phyloP scores from a whole-genome alignment of 805 yeast genomes.

The Yueomyces sp. region DNA sequence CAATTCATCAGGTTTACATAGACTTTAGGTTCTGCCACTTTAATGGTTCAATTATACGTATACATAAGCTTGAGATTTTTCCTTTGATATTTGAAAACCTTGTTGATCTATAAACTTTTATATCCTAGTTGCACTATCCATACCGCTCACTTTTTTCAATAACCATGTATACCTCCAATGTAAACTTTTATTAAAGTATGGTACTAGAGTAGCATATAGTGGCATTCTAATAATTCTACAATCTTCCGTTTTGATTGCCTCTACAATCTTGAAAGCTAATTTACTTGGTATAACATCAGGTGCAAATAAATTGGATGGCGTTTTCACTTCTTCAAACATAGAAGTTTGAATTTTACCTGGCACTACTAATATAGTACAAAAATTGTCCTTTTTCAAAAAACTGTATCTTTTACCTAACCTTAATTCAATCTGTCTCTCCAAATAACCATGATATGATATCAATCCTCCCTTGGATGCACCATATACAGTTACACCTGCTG shows the following conservation, averaged over 20 bases:
- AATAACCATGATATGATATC: conserved; percentile 71
- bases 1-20: no score
- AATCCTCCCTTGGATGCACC: conserved; percentile 87
- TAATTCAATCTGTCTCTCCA: conserved; percentile 28
- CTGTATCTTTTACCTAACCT: conserved; percentile 33
- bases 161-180: conserved; percentile 46
- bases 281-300: conserved; percentile 63
- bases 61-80: no score
- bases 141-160: conserved; percentile 43
- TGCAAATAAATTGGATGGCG: conserved; percentile 67
- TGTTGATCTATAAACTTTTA: no score
- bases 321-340: conserved; percentile 59
- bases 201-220: conserved; percentile 61
- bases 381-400: conserved; percentile 2
- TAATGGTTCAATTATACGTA: no score
- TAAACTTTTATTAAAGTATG: conserved; percentile 46
- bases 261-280: conserved; percentile 47
- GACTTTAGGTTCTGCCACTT: no score
- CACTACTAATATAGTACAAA: conserved; percentile 63
- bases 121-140: conserved; percentile 31
- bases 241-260: conserved; percentile 44
- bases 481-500: conserved; percentile 66
- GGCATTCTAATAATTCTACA: conserved; percentile 65
- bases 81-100: no score
- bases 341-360: conserved; percentile 77